Evolutionary conservation across 805 yeast species (phyloP).

Genomic region (Saccharomycopsis fibuligera): DNA sequence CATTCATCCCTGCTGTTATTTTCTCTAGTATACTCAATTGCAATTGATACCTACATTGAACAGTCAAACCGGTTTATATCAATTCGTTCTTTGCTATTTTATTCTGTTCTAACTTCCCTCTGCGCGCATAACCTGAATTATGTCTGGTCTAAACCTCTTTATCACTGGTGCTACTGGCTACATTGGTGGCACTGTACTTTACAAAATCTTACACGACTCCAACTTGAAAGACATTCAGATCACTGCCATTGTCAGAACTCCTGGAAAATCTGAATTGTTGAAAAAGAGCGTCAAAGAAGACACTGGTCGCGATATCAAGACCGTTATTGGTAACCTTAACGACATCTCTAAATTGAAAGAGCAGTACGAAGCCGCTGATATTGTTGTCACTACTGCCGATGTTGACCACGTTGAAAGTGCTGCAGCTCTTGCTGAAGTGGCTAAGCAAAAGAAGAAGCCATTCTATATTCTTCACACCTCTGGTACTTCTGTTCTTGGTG

Average conservation of each 20-base stretch:
- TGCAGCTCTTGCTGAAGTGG: conserved; percentile 24
- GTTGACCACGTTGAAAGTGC: conserved; percentile 28
- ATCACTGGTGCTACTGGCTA: conserved; percentile 34
- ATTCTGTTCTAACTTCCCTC: too few relatives aligned
- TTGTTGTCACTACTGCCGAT: conserved; percentile 31
- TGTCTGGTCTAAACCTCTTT: conserved; percentile 4
- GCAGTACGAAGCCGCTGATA: conserved; percentile 26
- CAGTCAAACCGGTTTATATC: too few relatives aligned
- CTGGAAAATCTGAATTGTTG: conserved; percentile 25
- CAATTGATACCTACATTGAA: too few relatives aligned
- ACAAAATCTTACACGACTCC: conserved; percentile 23
- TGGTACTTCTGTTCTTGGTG: conserved; percentile 30
- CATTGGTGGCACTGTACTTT: conserved; percentile 29
- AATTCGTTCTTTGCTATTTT: too few relatives aligned
- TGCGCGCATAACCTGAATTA: too few relatives aligned
- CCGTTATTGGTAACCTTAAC: conserved; percentile 27
- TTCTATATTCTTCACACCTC: conserved; percentile 33
- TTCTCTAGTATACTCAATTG: too few relatives aligned
- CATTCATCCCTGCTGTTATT: too few relatives aligned
- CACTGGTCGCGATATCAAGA: conserved; percentile 22
- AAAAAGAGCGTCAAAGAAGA: conserved; percentile 12
- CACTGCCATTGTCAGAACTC: conserved; percentile 26
- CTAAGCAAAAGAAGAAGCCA: conserved; percentile 22
- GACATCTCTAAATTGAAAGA: conserved; percentile 21
- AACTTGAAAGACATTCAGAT: conserved; percentile 19